Percentiles rank a stretch among this genome's conserved stretches.
Conservation (phyloP, 805 yeast species). For the Hemisphaericaspora nanyangensis region DNA sequence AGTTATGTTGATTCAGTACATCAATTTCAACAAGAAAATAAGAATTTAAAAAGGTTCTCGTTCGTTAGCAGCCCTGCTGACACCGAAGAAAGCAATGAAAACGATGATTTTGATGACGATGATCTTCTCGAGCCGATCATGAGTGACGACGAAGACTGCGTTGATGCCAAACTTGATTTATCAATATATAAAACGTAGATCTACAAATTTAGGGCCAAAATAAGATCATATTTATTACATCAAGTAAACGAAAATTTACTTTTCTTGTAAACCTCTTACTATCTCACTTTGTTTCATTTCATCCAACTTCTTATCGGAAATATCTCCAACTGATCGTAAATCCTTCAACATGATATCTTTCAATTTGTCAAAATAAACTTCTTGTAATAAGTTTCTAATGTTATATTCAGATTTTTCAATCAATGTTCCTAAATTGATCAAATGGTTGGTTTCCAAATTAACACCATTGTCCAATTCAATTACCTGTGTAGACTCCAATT, state of each 20-base stretch:
- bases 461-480: constrained; percentile 28
- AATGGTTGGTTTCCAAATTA: constrained; percentile 59
- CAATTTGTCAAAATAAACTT: constrained; percentile 93
- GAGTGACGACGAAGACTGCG: constrained; percentile 1
- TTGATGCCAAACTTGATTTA: neutral
- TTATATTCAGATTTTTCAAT: constrained; percentile 87
- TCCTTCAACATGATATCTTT: constrained; percentile 68
- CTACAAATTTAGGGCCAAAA: neutral
- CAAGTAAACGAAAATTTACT: neutral
- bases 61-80: no score
- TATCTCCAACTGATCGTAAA: constrained; percentile 36
- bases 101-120: neutral
- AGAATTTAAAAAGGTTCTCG: no score
- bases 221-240: neutral
- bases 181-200: neutral
- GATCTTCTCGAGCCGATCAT: neutral
- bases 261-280: constrained; percentile 34
- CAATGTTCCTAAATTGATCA: constrained; percentile 78
- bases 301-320: constrained; percentile 26
- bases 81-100: no score
- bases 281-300: constrained; percentile 32
- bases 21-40: no score
- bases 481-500: constrained; percentile 54
- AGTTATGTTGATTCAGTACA: no score
- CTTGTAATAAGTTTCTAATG: constrained; percentile 82